Base-by-base conservation (phyloP, 768 basidiomycete species). In the Suillus spraguei region DNA sequence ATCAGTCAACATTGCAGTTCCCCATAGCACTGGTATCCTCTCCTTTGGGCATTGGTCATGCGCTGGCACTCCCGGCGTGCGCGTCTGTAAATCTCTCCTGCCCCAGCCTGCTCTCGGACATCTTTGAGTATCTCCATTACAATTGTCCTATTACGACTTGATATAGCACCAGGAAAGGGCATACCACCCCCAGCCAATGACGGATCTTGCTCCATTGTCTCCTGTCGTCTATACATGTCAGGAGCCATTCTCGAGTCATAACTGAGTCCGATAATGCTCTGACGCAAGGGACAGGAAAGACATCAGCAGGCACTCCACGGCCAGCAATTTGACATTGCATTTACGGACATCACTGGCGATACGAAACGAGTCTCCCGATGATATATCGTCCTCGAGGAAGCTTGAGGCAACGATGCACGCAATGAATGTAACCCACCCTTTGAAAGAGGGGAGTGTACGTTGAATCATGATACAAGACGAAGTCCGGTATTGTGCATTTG, bases 1-100 rank as follows among this genome's bases (percentile, higher is more conserved):
- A 50, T 28, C 28, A 24, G 22, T 24, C 14, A 46, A 46, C 10
- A 5, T 17, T 4, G 6, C n/a, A 13, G 5, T 24, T 28, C 92
- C 47, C 28, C 16, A 49, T 16, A 50, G 49, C 49, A 17, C 49
- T 17, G 49, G 16, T 32, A 17, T 5, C 28, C 49, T 50, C 28
- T 32, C 28, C 49, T 17, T 50, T 1, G 49, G 16, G 28, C 16
- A 28, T 32, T 10, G 16, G 50, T 22, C 42, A n/a, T 32, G 5
- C 8, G 17, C 28, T 32, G 17, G 9, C 4, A 10, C 50, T 52
- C 50, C 17, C 8, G 49, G 16, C 6, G 49, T 17, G 28, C 49
- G 14, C 28, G 28, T 52, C 17, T 17, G 50, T 17, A 32, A 52
- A 28, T 5, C 9, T 52, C 0, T 32, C 28, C 32, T 52, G 3